These are phyloP conservation scores for Psilocybe azurescens DNA, from an alignment of 768 basidiomycete genomes.

Conservation along the genomic window DNA sequence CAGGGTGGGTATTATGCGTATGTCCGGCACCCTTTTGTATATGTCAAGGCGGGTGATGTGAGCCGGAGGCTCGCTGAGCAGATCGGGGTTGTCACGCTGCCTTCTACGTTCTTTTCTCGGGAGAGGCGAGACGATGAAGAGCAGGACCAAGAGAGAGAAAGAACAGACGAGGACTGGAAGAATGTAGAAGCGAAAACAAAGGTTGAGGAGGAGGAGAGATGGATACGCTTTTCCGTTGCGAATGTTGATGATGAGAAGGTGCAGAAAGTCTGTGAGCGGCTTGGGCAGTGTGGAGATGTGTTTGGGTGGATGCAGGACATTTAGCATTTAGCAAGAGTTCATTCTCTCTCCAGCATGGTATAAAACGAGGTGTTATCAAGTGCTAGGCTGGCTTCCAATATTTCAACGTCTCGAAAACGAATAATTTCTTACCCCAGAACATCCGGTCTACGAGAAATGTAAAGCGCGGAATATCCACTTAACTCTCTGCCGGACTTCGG, in stretches of 20 bases:
- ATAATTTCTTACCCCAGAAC: no score
- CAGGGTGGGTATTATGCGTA: conserved; percentile 84
- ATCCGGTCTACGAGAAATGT: no score
- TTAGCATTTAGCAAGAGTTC: no score
- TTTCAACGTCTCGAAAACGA: no score
- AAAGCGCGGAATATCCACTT: no score
- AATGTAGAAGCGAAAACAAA: conserved; percentile 16
- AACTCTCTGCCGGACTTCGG: no score
- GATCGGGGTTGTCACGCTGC: conserved; percentile 69
- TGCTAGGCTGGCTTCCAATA: no score
- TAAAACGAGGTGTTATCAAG: no score
- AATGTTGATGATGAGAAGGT: conserved; percentile 75
- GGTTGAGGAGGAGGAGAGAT: conserved; percentile 54
- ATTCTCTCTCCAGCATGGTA: no score
- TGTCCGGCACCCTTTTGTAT: conserved; percentile 66
- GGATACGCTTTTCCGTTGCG: conserved; percentile 82
- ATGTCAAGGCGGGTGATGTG: conserved; percentile 54
- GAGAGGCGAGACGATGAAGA: conserved; percentile 30
- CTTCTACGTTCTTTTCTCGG: conserved; percentile 63
- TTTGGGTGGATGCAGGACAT: conserved; percentile 23
- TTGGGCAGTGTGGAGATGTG: conserved; percentile 37
- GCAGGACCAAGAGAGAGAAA: conserved; percentile 31
- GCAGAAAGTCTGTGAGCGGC: conserved; percentile 52
- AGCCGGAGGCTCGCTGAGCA: conserved; percentile 62
- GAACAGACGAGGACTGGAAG: conserved; percentile 33